Evolutionary conservation across 202 grass and related monocot species (phyloP).

Genomic region (Carex sylvatica): DNA sequence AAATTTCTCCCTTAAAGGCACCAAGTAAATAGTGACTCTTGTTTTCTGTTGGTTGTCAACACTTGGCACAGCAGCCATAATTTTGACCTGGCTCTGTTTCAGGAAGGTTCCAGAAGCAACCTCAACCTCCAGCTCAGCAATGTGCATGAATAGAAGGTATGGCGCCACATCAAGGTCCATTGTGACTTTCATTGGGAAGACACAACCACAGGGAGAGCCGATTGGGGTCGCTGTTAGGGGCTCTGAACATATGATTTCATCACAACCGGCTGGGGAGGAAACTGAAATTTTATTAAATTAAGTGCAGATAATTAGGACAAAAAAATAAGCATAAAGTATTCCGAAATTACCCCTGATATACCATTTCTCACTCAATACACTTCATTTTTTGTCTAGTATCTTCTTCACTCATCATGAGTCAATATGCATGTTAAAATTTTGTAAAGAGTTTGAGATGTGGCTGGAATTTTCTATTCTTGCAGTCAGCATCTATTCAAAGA

Average conservation of each 20-base stretch:
- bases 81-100: slow-evolving; percentile 97
- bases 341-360: not conserved
- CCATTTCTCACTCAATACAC: not conserved
- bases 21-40: slow-evolving; percentile 79
- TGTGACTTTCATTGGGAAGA: slow-evolving; percentile 60
- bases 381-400: not conserved
- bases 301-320: slow-evolving; percentile 18
- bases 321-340: not conserved
- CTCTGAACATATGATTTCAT: slow-evolving; percentile 56
- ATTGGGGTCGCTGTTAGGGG: slow-evolving; percentile 65
- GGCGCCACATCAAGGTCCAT: slow-evolving; percentile 73
- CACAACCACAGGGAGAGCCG: slow-evolving; percentile 86
- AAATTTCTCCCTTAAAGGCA: slow-evolving; percentile 89
- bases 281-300: slow-evolving; percentile 30
- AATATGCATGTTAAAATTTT: not conserved
- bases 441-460: not conserved
- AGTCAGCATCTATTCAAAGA: not conserved
- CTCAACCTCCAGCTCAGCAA: slow-evolving; percentile 79
- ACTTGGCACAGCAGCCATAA: slow-evolving; percentile 83
- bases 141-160: slow-evolving; percentile 74
- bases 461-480: slow-evolving; percentile 2
- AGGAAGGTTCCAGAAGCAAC: slow-evolving; percentile 86
- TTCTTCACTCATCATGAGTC: not conserved
- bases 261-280: slow-evolving; percentile 62
- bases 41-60: slow-evolving; percentile 73